These are phyloP conservation scores for Globisporangium polare DNA, from an alignment of 352 stramenopile species.

Conservation along the genomic window DNA sequence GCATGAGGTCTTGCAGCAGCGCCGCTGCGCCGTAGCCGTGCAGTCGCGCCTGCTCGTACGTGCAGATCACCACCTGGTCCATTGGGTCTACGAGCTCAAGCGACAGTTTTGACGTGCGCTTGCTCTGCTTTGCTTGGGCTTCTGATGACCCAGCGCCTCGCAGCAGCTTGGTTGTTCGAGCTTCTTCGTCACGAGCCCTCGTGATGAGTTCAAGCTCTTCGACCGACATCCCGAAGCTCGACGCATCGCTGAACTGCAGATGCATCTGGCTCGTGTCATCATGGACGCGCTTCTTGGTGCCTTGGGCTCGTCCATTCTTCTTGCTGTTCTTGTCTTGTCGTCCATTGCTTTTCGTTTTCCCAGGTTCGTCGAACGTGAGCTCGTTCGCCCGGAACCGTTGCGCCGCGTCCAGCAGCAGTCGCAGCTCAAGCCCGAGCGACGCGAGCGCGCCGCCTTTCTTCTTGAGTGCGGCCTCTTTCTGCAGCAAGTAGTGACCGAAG, in stretches of 20 bases:
- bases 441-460: constrained; percentile 43
- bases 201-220: constrained; percentile 61
- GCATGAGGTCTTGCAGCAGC: constrained; percentile 89
- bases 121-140: neutral
- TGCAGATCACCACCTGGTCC: constrained; percentile 67
- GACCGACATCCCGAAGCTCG: constrained; percentile 68
- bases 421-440: constrained; percentile 54
- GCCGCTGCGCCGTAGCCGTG: constrained; percentile 52
- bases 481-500: constrained; percentile 79
- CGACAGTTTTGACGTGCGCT: constrained; percentile 31
- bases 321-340: neutral
- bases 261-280: neutral
- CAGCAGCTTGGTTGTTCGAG: constrained; percentile 17
- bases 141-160: neutral
- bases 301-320: constrained; percentile 19
- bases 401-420: constrained; percentile 53
- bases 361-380: constrained; percentile 26
- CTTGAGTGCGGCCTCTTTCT: constrained; percentile 53
- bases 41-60: constrained; percentile 71
- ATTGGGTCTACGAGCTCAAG: constrained; percentile 44
- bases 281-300: constrained; percentile 21
- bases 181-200: constrained; percentile 14
- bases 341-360: neutral
- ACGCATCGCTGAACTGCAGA: constrained; percentile 33
- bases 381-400: constrained; percentile 44